Evolutionary conservation across 2,329 filamentous ascomycete species (phyloP).

Genomic region (Beauveria bassiana): DNA sequence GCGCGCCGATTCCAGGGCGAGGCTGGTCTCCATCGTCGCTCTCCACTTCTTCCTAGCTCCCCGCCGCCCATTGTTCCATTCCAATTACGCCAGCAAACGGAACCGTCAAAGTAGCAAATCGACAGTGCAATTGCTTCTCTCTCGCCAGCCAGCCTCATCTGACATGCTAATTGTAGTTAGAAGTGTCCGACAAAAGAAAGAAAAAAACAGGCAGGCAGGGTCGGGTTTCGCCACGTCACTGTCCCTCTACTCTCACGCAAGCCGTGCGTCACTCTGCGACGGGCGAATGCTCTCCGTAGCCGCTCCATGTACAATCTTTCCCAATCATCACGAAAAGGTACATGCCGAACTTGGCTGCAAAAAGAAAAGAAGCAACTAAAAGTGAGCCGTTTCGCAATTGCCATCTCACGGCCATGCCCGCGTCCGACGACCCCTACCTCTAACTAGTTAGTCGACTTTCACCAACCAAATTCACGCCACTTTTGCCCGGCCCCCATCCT

Average conservation of each 20-base stretch:
- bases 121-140: not conserved
- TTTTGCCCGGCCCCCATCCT: not conserved
- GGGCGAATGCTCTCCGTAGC: not conserved
- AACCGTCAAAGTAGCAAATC: not conserved
- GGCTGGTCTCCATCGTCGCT: not conserved
- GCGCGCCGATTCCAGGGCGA: constrained; percentile 7
- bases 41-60: not conserved
- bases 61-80: not conserved
- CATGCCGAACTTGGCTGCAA: not conserved
- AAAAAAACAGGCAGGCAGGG: not conserved
- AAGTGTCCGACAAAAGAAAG: not conserved
- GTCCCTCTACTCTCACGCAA: not conserved
- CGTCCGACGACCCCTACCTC: not conserved
- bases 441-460: not conserved
- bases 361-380: not conserved
- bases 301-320: not conserved
- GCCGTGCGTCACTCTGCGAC: not conserved
- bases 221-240: not conserved
- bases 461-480: not conserved
- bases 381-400: not conserved
- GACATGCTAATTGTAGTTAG: not conserved
- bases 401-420: not conserved
- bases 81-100: not conserved
- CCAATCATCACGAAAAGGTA: not conserved
- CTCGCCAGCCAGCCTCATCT: not conserved